Conservation (phyloP, 768 basidiomycete species). For the Zangia roseola region DNA sequence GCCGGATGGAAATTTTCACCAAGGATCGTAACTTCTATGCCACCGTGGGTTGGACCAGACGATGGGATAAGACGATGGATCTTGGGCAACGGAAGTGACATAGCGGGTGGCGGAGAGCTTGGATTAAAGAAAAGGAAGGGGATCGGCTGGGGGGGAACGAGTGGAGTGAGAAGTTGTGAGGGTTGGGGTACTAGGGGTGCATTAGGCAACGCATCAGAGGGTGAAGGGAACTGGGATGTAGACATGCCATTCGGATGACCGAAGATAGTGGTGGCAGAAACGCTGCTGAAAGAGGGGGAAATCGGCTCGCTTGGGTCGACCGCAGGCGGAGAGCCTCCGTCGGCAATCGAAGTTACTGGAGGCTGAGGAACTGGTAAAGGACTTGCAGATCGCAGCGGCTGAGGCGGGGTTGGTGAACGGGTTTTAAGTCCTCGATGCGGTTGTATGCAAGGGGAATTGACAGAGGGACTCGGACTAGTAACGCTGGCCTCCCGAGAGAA, state of each 20-base stretch:
- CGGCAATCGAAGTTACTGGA: not conserved
- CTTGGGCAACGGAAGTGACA: conserved; percentile 58
- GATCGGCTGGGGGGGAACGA: conserved; percentile 41
- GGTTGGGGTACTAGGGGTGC: conserved; percentile 15
- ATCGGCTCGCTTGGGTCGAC: conserved; percentile 11
- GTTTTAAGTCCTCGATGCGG: conserved; percentile 34
- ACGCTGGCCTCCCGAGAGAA: conserved; percentile 57
- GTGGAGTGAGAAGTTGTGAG: conserved; percentile 15
- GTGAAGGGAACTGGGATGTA: conserved; percentile 16
- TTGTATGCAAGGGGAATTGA: conserved; percentile 41
- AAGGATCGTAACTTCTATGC: conserved; percentile 91
- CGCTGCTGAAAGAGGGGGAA: conserved; percentile 5
- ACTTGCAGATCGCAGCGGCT: conserved; percentile 15
- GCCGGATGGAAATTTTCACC: conserved; percentile 87
- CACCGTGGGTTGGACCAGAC: conserved; percentile 84
- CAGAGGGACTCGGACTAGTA: conserved; percentile 48
- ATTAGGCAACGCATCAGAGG: conserved; percentile 19
- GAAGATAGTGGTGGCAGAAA: conserved; percentile 13
- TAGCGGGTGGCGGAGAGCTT: conserved; percentile 43
- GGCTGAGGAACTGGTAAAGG: conserved; percentile 12
- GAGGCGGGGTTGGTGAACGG: conserved; percentile 32
- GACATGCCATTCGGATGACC: conserved; percentile 14
- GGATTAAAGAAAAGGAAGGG: conserved; percentile 65
- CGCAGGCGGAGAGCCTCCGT: conserved; percentile 3
- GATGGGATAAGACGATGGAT: conserved; percentile 86